These are phyloP conservation scores for Glaciozyma antarctica DNA, from an alignment of 768 basidiomycete species.

Conservation along the genomic window DNA sequence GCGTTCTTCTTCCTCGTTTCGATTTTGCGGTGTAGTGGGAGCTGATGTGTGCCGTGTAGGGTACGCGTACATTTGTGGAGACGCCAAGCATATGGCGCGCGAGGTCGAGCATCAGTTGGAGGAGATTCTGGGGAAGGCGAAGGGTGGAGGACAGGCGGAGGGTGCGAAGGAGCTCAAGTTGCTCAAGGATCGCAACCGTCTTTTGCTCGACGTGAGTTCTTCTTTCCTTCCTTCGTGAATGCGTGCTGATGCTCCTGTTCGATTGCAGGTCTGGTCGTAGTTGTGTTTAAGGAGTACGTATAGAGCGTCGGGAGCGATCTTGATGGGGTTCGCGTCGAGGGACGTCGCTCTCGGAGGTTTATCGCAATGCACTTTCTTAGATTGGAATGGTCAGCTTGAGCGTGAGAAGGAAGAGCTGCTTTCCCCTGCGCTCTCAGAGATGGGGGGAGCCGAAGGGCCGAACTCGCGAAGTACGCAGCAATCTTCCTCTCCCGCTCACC, in stretches of 20 bases:
- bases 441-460: neutral
- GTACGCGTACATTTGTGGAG: constrained; percentile 27
- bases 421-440: too few species aligned
- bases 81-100: constrained; percentile 77
- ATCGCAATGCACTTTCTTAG: neutral
- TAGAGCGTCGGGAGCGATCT: too few species aligned
- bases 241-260: neutral
- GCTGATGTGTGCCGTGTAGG: neutral
- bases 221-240: neutral
- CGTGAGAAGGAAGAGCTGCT: too few species aligned
- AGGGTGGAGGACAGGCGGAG: constrained; percentile 53
- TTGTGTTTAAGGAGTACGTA: neutral
- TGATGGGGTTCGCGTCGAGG: too few species aligned
- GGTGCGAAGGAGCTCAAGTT: constrained; percentile 53
- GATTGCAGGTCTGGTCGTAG: constrained; percentile 3
- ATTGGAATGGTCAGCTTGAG: too few species aligned
- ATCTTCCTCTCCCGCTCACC: neutral
- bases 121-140: constrained; percentile 68
- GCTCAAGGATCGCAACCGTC: constrained; percentile 73
- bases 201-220: constrained; percentile 62
- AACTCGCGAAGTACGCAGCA: neutral
- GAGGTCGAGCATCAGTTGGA: constrained; percentile 84
- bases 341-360: too few species aligned
- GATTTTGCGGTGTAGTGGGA: neutral
- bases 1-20: constrained; percentile 76